phyloP scores from a whole-genome alignment of 257 asterid genomes.

The Buddleja alternifolia region DNA sequence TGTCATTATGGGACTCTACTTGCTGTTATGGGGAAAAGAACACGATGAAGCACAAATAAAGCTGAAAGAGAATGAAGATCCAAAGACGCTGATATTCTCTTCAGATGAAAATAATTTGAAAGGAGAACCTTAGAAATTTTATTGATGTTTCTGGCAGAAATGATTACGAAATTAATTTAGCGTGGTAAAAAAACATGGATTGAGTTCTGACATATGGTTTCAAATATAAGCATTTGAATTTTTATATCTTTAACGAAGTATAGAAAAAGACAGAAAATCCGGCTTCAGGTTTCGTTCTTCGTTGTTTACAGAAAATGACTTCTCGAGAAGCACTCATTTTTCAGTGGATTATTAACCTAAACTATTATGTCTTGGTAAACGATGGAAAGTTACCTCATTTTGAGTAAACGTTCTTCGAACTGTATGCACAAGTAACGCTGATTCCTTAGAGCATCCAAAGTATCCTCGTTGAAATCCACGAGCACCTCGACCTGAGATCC shows the following conservation, averaged over 20 bases:
- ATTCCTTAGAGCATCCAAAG: slow-evolving; percentile 10
- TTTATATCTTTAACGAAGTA: background rate
- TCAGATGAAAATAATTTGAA: slow-evolving; percentile 31
- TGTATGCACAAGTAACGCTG: background rate
- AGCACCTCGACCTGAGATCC: background rate
- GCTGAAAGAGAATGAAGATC: slow-evolving; percentile 40
- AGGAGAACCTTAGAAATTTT: slow-evolving; percentile 35
- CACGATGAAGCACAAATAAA: slow-evolving; percentile 40
- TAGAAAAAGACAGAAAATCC: background rate
- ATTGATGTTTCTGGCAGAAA: background rate
- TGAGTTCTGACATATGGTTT: too few species aligned
- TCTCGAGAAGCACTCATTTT: background rate
- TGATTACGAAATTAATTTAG: background rate
- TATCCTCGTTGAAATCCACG: background rate
- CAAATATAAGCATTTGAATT: too few species aligned
- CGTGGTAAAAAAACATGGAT: background rate
- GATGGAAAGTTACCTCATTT: background rate
- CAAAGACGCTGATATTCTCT: slow-evolving; percentile 25
- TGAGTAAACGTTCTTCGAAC: background rate
- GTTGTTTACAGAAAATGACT: too few species aligned
- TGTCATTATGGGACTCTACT: slow-evolving; percentile 62
- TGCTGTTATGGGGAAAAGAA: slow-evolving; percentile 83
- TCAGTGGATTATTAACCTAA: background rate
- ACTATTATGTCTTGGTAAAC: background rate
- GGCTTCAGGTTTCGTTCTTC: too few species aligned